Percentiles rank a stretch among this genome's conserved stretches.
These are phyloP conservation scores for Aspergillus brasiliensis DNA, from an alignment of 2,329 filamentous ascomycete genomes.

Conservation along the genomic window DNA sequence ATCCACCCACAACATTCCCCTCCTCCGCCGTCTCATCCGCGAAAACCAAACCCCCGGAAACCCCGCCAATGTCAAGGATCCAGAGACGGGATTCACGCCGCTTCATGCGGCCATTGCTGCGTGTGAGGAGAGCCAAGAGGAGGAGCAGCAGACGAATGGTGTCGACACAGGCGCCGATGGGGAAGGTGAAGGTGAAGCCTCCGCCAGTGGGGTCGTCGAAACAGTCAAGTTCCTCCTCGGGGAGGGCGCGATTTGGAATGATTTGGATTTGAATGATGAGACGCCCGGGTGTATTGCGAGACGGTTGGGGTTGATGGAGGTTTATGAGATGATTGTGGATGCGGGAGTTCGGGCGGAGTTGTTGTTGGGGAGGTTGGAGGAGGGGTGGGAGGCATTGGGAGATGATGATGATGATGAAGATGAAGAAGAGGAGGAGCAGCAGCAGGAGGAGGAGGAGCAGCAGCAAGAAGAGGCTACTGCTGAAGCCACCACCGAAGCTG, in stretches of 20 bases:
- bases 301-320: conserved; percentile 63
- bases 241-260: conserved; percentile 96
- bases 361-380: conserved; percentile 78
- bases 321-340: conserved; percentile 84
- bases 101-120: conserved; percentile 88
- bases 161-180: conserved; percentile 28
- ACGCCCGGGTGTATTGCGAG: conserved; percentile 87
- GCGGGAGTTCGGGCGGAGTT: conserved; percentile 90
- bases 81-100: conserved; percentile 81
- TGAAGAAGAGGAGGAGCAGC: conserved; percentile 30
- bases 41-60: conserved; percentile 49
- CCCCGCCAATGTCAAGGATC: conserved; percentile 76
- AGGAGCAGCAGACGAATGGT: neutral
- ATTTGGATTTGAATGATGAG: conserved; percentile 81
- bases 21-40: conserved; percentile 70
- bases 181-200: conserved; percentile 37
- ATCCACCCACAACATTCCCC: conserved; percentile 66
- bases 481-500: conserved; percentile 10
- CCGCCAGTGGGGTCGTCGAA: conserved; percentile 61
- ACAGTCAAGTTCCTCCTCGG: conserved; percentile 77
- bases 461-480: conserved; percentile 19
- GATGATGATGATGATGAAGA: conserved; percentile 50
- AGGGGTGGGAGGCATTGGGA: conserved; percentile 72
- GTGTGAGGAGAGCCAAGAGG: conserved; percentile 49
- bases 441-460: conserved; percentile 26